A percentile compares a stretch with the other conserved stretches of the same genome.
Conservation (phyloP, 1,139 yeast species). For the Hansenula sp. region DNA sequence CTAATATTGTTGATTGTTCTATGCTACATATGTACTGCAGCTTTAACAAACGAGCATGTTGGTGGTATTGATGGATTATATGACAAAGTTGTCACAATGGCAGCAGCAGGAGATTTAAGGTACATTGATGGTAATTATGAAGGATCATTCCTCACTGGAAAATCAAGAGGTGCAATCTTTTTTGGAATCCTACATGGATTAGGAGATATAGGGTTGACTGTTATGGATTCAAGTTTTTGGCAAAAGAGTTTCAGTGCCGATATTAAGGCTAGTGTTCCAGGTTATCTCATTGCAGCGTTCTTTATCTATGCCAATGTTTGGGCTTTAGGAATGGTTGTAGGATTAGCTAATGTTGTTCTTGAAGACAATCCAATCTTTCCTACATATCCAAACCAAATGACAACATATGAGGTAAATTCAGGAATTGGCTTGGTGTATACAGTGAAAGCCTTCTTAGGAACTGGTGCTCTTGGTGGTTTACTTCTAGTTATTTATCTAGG, state of each 20-base stretch:
- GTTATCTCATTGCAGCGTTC: slow-evolving; percentile 33
- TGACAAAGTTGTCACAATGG: slow-evolving; percentile 18
- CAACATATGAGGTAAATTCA: slow-evolving; percentile 38
- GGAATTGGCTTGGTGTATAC: slow-evolving; percentile 50
- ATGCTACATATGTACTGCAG: slow-evolving; percentile 27
- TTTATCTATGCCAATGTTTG: slow-evolving; percentile 33
- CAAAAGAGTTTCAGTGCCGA: slow-evolving; percentile 35
- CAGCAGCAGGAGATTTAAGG: slow-evolving; percentile 16
- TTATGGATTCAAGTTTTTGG: slow-evolving; percentile 48
- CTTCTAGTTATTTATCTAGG: slow-evolving; percentile 45
- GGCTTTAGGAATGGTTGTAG: slow-evolving; percentile 36
- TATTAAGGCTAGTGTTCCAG: slow-evolving; percentile 33
- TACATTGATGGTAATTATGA: slow-evolving; percentile 29
- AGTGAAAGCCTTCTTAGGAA: slow-evolving; percentile 44
- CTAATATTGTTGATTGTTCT: slow-evolving; percentile 30
- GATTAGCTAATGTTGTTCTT: slow-evolving; percentile 41
- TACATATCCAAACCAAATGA: slow-evolving; percentile 39
- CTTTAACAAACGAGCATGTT: slow-evolving; percentile 25
- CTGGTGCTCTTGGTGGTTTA: slow-evolving; percentile 43
- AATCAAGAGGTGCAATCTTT: slow-evolving; percentile 38
- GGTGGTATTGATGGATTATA: slow-evolving; percentile 32
- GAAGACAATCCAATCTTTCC: slow-evolving; percentile 44
- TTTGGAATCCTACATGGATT: slow-evolving; percentile 46
- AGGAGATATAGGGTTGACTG: slow-evolving; percentile 47
- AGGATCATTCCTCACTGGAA: slow-evolving; percentile 34